phyloP scores from a whole-genome alignment of 495 filamentous ascomycete genomes.

The Bombardia bombarda region DNA sequence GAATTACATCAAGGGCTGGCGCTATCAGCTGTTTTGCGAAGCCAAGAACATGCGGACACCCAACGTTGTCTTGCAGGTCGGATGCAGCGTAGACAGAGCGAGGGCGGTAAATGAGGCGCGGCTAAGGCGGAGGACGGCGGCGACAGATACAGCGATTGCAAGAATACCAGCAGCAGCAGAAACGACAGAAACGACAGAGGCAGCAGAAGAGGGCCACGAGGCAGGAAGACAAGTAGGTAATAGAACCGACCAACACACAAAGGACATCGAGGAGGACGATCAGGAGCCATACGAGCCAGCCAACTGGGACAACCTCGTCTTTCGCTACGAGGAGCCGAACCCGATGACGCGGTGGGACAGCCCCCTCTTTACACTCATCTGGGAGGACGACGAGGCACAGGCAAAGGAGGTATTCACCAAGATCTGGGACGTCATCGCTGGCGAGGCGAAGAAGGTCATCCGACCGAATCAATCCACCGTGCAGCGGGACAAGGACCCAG shows the following conservation, averaged over 20 bases:
- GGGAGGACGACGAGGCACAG: conserved; percentile 58
- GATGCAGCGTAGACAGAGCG: conserved; percentile 63
- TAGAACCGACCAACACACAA: background rate
- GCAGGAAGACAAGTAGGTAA: too few species aligned
- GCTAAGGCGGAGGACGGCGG: conserved; percentile 17
- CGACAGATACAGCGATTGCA: conserved; percentile 1
- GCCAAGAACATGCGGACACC: conserved; percentile 79
- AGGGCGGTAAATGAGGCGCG: conserved; percentile 48
- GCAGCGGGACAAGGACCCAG: conserved; percentile 49
- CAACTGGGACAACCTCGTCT: conserved; percentile 87
- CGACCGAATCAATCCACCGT: conserved; percentile 78
- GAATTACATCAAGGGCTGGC: conserved; percentile 97
- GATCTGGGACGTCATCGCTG: conserved; percentile 76
- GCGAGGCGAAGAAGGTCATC: conserved; percentile 50
- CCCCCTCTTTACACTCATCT: conserved; percentile 84
- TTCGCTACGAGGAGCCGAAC: conserved; percentile 94
- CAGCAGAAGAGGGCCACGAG: too few species aligned
- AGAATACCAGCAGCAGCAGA: background rate
- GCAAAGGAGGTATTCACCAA: conserved; percentile 28
- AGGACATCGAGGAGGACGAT: conserved; percentile 16
- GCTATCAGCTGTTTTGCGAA: conserved; percentile 94
- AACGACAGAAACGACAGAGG: background rate
- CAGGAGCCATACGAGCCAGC: conserved; percentile 54
- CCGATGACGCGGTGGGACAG: conserved; percentile 92
- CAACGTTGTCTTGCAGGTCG: conserved; percentile 81